Conservation (phyloP, 768 basidiomycete genomes). For the Botryobasidium botryosum region DNA sequence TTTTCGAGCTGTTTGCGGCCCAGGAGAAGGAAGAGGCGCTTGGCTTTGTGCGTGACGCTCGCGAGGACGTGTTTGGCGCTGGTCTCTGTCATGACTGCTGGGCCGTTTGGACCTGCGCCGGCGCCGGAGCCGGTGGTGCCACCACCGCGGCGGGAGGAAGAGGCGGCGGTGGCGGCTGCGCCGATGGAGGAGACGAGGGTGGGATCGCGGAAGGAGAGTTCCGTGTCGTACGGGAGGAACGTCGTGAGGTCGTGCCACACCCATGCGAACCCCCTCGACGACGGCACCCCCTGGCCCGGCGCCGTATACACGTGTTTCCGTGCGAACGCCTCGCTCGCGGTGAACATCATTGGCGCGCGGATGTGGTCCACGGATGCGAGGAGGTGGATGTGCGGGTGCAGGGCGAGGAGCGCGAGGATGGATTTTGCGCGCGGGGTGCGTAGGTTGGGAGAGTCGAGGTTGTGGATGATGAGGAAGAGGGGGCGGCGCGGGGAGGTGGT, state of each 20-base stretch:
- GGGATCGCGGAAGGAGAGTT: constrained; percentile 24
- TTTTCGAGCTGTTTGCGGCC: constrained; percentile 49
- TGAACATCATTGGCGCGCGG: constrained; percentile 71
- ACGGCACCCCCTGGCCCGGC: constrained; percentile 22
- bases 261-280: constrained; percentile 29
- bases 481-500: constrained; percentile 23
- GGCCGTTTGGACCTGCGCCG: constrained; percentile 4
- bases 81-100: constrained; percentile 43
- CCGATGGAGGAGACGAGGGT: constrained; percentile 14
- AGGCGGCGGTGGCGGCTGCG: too few species aligned
- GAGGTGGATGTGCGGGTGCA: constrained; percentile 61
- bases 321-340: constrained; percentile 38
- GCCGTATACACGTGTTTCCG: constrained; percentile 25
- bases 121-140: constrained; percentile 21
- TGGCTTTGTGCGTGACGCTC: constrained; percentile 75
- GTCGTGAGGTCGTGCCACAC: constrained; percentile 87
- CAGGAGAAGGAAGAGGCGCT: constrained; percentile 62
- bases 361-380: constrained; percentile 78
- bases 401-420: constrained; percentile 53
- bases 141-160: constrained; percentile 20
- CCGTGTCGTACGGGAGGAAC: constrained; percentile 61
- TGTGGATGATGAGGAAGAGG: constrained; percentile 74
- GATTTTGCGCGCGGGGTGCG: constrained; percentile 47
- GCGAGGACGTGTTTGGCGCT: constrained; percentile 67
- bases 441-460: constrained; percentile 63